Evolutionary conservation across 495 filamentous ascomycete genomes (phyloP), one percentile per base, ranked within the genome.

Genomic region (Penicillium bialowiezense): DNA sequence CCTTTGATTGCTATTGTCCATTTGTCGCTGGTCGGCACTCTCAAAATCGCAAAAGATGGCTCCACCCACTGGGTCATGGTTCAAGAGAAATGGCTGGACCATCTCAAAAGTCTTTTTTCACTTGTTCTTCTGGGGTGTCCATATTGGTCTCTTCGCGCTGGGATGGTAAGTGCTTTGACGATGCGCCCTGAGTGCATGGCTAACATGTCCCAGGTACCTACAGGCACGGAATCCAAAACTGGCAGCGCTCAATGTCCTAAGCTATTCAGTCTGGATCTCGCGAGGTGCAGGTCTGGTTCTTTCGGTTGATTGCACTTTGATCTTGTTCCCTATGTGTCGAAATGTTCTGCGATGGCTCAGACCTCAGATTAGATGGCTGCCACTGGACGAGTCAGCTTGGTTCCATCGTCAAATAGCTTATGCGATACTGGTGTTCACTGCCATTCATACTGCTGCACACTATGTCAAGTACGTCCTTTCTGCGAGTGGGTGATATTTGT

Each of bases 371-470:
- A 76, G 81, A 64, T 96, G 86, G 75, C 63, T 97, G 12, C 92
- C 95, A 7, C 78, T 99, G 9, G 93, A 99, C 60, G 93, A 99
- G 69, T 90, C 87, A 20, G 82, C 90, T 57, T 99, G 90, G 90
- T 95, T 97, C 62, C 93, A 99, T 75, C 81, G 95, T 29, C 93
- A 99, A 67, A 83, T 95, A 14, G 92, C 95, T 2, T 99, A 97
- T 64, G 71, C 88, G 3, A 70, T 97, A 70, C 77, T 97, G 3
- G 61, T 96, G 13, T 99, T 89, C 57, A 86, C 84, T 20, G 82
- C 83, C 33, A 72, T 91, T 19, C 93, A 99, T 62, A 83, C 82
- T 3, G 63, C 76, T 9, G 79, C 82, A 15, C 93, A 99, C 69
- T 99, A 97, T 65, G 90, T 97, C 69, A 98, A 98, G 90, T 96